A percentile compares a stretch with the other conserved stretches of the same genome.
These are phyloP conservation scores for Myriangium duriaei DNA, from an alignment of 2,329 filamentous ascomycete genomes.

Conservation along the genomic window DNA sequence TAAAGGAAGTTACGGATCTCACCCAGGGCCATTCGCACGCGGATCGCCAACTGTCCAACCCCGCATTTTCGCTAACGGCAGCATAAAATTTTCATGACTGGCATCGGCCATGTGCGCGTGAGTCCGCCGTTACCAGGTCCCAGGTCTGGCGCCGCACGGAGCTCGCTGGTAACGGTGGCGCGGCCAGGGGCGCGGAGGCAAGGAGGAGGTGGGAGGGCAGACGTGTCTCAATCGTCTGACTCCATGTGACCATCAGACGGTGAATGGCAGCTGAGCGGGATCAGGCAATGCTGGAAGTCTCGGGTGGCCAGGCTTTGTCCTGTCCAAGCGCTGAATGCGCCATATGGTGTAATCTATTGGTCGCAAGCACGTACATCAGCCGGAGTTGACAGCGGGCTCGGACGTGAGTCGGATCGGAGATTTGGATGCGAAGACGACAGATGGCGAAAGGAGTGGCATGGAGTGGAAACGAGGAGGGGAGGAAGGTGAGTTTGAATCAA, in stretches of 20 bases:
- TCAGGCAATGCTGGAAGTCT: background rate
- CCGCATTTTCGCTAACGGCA: too few species aligned
- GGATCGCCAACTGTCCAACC: too few species aligned
- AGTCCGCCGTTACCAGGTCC: conserved; percentile 3
- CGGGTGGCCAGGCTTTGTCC: too few species aligned
- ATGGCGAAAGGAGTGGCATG: conserved; percentile 3
- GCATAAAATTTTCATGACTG: too few species aligned
- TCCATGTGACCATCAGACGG: background rate
- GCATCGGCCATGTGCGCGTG: conserved; percentile 9
- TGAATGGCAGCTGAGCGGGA: conserved; percentile 3
- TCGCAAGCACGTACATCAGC: background rate
- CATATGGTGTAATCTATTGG: background rate
- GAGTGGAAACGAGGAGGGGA: conserved; percentile 5
- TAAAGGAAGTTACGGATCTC: too few species aligned
- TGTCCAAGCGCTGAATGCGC: too few species aligned
- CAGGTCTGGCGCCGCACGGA: conserved; percentile 2
- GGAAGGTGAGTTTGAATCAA: conserved; percentile 1
- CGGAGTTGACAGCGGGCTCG: background rate
- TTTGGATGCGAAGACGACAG: background rate
- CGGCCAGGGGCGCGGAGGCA: too few species aligned
- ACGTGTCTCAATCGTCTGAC: background rate
- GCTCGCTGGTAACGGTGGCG: conserved; percentile 7
- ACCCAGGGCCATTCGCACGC: too few species aligned
- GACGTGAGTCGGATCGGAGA: background rate
- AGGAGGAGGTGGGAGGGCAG: too few species aligned